phyloP scores from a whole-genome alignment of 1,284 basidiomycete species.

The Tilletia walkeri region DNA sequence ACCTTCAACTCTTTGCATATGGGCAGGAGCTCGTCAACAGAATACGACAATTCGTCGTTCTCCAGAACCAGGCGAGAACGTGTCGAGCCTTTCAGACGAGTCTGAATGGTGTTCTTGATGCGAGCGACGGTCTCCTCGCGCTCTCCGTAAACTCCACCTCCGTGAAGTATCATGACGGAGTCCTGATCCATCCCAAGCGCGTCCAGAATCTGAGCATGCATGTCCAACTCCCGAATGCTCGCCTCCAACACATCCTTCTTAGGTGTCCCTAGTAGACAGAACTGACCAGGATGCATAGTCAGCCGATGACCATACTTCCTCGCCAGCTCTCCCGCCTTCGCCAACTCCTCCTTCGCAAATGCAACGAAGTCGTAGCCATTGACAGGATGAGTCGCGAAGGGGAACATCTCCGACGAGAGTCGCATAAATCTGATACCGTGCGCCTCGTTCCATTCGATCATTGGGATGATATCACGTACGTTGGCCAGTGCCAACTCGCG shows the following conservation, averaged over 20 bases:
- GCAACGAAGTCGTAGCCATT: conserved; percentile 73
- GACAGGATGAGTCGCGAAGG: conserved; percentile 76
- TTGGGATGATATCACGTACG: conserved; percentile 62
- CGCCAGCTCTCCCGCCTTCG: conserved; percentile 70
- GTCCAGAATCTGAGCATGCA: conserved; percentile 82
- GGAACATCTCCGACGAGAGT: conserved; percentile 71
- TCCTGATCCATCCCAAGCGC: conserved; percentile 74
- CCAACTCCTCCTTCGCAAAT: conserved; percentile 65
- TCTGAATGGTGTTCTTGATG: conserved; percentile 69
- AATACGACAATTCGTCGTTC: conserved; percentile 90
- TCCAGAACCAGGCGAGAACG: conserved; percentile 77
- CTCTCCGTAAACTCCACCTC: conserved; percentile 75
- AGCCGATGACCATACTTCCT: conserved; percentile 74
- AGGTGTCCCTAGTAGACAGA: conserved; percentile 78
- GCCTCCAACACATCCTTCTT: conserved; percentile 70
- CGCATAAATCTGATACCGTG: conserved; percentile 52
- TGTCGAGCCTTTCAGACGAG: conserved; percentile 65
- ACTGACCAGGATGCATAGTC: conserved; percentile 79
- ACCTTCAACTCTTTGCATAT: conserved; percentile 76
- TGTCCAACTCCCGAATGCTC: conserved; percentile 73
- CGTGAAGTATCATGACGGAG: conserved; percentile 72
- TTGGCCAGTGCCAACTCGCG: conserved; percentile 77
- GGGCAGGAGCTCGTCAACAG: conserved; percentile 77
- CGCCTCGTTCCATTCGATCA: conserved; percentile 62
- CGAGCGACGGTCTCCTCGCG: conserved; percentile 70